Base-by-base conservation (phyloP, 352 stramenopile species). In the Pythium monospermum region DNA sequence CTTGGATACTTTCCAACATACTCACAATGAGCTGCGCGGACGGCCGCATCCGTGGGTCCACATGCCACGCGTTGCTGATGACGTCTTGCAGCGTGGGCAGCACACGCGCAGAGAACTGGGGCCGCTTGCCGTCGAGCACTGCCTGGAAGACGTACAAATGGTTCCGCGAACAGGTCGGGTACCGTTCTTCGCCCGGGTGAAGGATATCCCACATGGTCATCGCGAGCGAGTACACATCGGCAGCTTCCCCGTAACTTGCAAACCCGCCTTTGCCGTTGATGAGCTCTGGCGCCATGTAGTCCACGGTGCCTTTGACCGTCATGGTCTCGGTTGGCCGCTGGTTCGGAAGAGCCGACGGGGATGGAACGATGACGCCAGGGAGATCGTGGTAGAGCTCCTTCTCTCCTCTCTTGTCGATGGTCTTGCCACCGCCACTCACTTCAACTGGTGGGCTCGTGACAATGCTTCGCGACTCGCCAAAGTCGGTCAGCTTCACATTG, bases 141-240 rank as follows among this genome's bases (percentile, higher is more conserved):
- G 48, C 59, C 18, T 66, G 53, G 44, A 85, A 80, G 23, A 85
- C 46, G 12, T 78, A 64, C 13, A 83, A 39, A 53, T 81, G 64
- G 42, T 83, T 83, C 47, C 72, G 76, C 39, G 39, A 42, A 32
- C 43, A 47, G 26, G 40, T 28, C 3, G 71, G 69, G 35, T 70
- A 87, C 48, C 84, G 85, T 18, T 76, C 73, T 6, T 25, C 37
- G 0, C 66, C 58, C 6, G 77, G 77, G 46, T 85, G 51, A 8
- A 85, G 35, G n/a, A 93, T 69, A 30, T 91, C 75, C 76, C 80
- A 91, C 55, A 93, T 73, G 15, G 78, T 90, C 39, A 91, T 80
- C 15, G 61, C 80, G 19, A 93, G 52, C 19, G 73, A 75, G 53
- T 88, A 93, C 31, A 93, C 64, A 36, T 91, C 83, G 0, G 81